These are phyloP conservation scores for Candida sanyiensis DNA, from an alignment of 805 yeast genomes.

Conservation along the genomic window DNA sequence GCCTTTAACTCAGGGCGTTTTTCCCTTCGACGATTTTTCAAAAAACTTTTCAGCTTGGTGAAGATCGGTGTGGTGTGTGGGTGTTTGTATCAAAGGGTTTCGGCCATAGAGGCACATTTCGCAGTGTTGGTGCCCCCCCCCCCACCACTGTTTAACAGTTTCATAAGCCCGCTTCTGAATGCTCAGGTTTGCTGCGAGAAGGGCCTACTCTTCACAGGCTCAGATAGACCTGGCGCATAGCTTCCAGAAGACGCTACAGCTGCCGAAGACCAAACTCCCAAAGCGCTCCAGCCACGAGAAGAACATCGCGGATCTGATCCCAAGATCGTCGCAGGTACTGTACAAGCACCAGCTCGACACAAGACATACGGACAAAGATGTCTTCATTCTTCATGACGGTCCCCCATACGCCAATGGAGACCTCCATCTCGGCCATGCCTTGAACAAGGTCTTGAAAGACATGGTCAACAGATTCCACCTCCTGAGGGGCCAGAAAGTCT, in stretches of 20 bases:
- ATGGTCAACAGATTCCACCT: slow-evolving; percentile 70
- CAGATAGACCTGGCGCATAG: slow-evolving; percentile 19
- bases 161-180: too few species aligned
- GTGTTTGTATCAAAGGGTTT: too few species aligned
- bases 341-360: slow-evolving; percentile 55
- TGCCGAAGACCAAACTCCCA: slow-evolving; percentile 70
- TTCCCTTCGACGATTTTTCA: slow-evolving; percentile 13
- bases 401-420: slow-evolving; percentile 99
- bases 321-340: slow-evolving; percentile 50
- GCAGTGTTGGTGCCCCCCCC: too few species aligned
- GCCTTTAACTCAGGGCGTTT: neutral
- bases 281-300: slow-evolving; percentile 46
- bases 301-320: slow-evolving; percentile 38
- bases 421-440: slow-evolving; percentile 85
- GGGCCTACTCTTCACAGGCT: slow-evolving; percentile 1
- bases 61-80: slow-evolving; percentile 9
- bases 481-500: slow-evolving; percentile 53
- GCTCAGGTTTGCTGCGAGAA: slow-evolving; percentile 2
- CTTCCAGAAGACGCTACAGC: slow-evolving; percentile 26
- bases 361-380: slow-evolving; percentile 29
- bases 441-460: slow-evolving; percentile 87
- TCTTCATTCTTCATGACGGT: slow-evolving; percentile 85
- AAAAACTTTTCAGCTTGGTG: slow-evolving; percentile 8
- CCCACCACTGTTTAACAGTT: neutral
- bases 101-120: too few species aligned